Percentiles rank a stretch among this genome's conserved stretches.
These are phyloP conservation scores for Dichomitus squalens DNA, from an alignment of 1,284 basidiomycete genomes.

Conservation along the genomic window DNA sequence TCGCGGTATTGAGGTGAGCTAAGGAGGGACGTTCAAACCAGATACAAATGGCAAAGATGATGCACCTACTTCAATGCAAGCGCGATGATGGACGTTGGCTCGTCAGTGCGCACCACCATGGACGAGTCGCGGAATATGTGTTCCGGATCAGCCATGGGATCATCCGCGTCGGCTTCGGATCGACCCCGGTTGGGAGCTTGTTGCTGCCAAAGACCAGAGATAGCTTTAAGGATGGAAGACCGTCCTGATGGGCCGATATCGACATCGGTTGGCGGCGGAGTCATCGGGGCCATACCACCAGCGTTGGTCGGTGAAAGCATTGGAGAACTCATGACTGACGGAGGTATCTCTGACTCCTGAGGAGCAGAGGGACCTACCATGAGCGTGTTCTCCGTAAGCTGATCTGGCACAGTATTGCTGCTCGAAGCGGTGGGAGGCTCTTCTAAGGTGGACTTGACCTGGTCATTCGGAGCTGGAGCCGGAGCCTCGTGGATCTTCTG, in stretches of 20 bases:
- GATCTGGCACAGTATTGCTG: neutral
- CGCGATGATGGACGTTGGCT: constrained; percentile 98
- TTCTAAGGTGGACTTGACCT: constrained; percentile 32
- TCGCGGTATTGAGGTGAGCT: constrained; percentile 90
- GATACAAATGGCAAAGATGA: constrained; percentile 8
- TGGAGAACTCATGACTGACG: constrained; percentile 56
- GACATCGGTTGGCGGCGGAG: constrained; percentile 57
- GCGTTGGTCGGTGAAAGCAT: constrained; percentile 34
- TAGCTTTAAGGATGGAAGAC: constrained; percentile 81
- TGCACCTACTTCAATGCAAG: constrained; percentile 81
- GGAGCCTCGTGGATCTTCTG: constrained; percentile 10
- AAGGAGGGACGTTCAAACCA: neutral
- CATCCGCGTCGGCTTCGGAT: constrained; percentile 58
- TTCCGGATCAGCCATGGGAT: constrained; percentile 76
- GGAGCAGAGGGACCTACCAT: neutral
- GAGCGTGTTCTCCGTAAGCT: neutral
- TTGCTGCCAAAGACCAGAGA: constrained; percentile 84
- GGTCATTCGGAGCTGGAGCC: constrained; percentile 1
- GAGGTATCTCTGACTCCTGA: constrained; percentile 34
- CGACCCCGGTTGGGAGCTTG: constrained; percentile 46
- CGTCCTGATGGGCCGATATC: constrained; percentile 56
- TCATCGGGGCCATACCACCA: constrained; percentile 43
- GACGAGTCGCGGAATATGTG: constrained; percentile 95
- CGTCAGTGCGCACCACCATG: constrained; percentile 95
- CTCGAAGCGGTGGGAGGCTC: neutral